Evolutionary conservation across 2,329 filamentous ascomycete species (phyloP), one percentile per base, ranked within the genome.

Genomic region (Onygenales sp.): DNA sequence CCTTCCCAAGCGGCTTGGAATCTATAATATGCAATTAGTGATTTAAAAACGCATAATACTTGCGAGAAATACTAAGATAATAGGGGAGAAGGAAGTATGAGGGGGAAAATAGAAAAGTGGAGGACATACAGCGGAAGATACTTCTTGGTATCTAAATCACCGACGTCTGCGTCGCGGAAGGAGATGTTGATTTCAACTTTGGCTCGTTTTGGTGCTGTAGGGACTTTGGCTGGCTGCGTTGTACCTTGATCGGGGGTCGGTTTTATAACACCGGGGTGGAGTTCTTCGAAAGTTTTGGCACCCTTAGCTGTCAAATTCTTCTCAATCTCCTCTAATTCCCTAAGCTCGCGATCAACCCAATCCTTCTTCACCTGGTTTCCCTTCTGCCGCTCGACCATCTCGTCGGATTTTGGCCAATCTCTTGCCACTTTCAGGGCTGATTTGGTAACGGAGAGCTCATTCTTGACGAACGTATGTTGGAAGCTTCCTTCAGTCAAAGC

Each of bases 1-100:
- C 83, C 84, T 3, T 62, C 61, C 85, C 85, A 90, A 6, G 80
- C 80, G 37, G 86, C 85, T 63, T 90, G 81, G 47, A 62, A 63
- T 17, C 58, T 54, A 17, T n/a, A 13, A 21, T 14, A 42, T 13
- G 13, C 13, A 42, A 4, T 53, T 51, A 54, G 46, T 9, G 6
- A 8, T 5, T 49, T 11, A 40, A 39, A 3, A 6, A 40, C 3
- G 3, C 36, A 40, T 32, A 31, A 31, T 39, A 49, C 4, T 27
- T 27, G 21, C 21, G 21, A 49, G 14, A 6, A 37, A 10, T 31
- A 7, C 9, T 31, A 32, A 17, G 33, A 5, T 13, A 34, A 14
- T 32, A 31, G 33, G 11, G 8, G 17, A 10, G 17, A n/a, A 46
- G 7, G 6, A 49, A 14, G n/a, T 27, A 17, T 21, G 46, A 44